Base-by-base conservation (phyloP, 2,329 filamentous ascomycete genomes). In the Fusarium tupiense region DNA sequence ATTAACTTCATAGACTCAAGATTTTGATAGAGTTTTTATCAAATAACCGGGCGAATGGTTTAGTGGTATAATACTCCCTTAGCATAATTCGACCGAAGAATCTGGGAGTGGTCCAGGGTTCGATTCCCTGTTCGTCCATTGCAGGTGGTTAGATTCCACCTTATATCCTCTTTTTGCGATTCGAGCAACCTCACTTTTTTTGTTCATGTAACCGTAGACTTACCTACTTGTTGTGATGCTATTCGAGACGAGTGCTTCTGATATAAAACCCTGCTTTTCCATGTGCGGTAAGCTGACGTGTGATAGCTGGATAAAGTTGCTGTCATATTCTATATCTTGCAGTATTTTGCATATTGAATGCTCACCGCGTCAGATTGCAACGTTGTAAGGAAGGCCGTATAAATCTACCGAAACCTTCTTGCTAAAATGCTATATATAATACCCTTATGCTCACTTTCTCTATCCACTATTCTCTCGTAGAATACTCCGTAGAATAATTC, bases 21-120 rank as follows among this genome's bases (percentile, higher is more conserved):
- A 29, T 40, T 14, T 3, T 0, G 0, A 0, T 0, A 0, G 0
- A 0, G 1, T 0, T n/a, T 0, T 10, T 8, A 71, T 38, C n/a
- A 68, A 77, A 71, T 6, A 69, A 66, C 38, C 56, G 75, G 75
- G 75, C 72, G 76, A 77, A 77, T 77, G 74, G 75, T 77, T 77
- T 77, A 77, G 75, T 77, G 75, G 75, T 77, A 77, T 77, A 77
- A 72, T 76, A 77, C 76, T 74, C 76, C 72, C 76, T 75, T 77
- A 78, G 76, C 76, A 77, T 74, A 16, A 61, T 77, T 73, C 73
- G 62, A 69, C 66, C 38, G 73, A 76, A 77, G 70, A 33, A 66
- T 64, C 56, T 77, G 75, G 75, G 75, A 77, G 75, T 77, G 75
- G 75, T 77, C 75, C 75, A 77, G 75, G 75, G 75, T 77, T 77